Conservation (phyloP, 257 asterid species). For the Solanum raphanifolium region DNA sequence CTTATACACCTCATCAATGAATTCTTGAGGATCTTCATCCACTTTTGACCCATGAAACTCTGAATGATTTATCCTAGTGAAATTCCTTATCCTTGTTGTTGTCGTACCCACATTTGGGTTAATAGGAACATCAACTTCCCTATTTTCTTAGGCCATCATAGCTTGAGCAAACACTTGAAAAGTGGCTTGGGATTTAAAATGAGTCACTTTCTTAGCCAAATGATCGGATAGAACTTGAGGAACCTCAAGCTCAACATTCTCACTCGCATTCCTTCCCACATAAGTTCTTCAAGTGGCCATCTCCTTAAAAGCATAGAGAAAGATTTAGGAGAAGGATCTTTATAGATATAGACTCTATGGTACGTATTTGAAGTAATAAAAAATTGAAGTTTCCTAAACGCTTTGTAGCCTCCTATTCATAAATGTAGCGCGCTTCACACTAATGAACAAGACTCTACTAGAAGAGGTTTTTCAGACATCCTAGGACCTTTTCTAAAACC, state of each 20-base stretch:
- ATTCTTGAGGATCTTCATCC: neutral
- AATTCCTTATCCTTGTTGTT: neutral
- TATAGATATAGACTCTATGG: neutral
- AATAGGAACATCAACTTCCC: neutral
- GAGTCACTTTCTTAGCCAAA: neutral
- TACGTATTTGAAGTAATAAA: neutral
- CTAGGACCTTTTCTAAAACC: neutral
- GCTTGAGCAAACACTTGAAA: neutral
- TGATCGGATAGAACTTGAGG: neutral
- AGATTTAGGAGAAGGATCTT: neutral
- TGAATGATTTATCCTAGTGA: neutral
- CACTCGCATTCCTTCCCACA: neutral
- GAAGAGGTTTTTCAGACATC: neutral
- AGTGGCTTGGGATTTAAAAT: too few relatives aligned
- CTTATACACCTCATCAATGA: neutral
- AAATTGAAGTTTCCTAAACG: neutral
- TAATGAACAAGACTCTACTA: neutral
- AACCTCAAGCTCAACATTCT: neutral
- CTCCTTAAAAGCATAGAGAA: neutral
- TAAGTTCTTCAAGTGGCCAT: neutral
- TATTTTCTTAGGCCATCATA: neutral
- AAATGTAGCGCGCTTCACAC: neutral
- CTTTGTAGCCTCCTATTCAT: neutral
- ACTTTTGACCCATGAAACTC: neutral
- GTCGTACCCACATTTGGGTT: neutral